Conservation (phyloP, 2,329 filamentous ascomycete species). For the Pyricularia pennisetigena region DNA sequence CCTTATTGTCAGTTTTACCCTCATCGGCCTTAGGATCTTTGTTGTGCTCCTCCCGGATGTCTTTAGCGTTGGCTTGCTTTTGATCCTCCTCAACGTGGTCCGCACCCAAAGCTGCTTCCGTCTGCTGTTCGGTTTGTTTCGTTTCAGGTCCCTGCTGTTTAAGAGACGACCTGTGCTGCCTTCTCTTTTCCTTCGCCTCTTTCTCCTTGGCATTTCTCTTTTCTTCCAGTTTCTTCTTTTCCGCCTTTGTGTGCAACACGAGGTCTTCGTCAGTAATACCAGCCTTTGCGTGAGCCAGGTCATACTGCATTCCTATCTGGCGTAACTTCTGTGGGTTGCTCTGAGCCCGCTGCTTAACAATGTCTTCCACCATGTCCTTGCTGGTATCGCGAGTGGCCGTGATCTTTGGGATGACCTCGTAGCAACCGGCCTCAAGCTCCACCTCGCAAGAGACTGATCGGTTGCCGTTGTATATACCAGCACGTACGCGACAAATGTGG, state of each 20-base stretch:
- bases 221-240: constrained; percentile 4
- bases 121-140: constrained; percentile 16
- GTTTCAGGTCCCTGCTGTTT: constrained; percentile 12
- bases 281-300: constrained; percentile 41
- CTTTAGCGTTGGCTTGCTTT: constrained; percentile 9
- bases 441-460: constrained; percentile 64
- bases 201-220: constrained; percentile 12
- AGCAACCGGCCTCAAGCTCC: constrained; percentile 57
- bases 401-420: constrained; percentile 61
- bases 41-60: constrained; percentile 7
- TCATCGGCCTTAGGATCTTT: constrained; percentile 9
- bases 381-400: constrained; percentile 38
- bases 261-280: constrained; percentile 9
- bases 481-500: constrained; percentile 22
- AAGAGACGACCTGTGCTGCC: constrained; percentile 7
- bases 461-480: constrained; percentile 31
- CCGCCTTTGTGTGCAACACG: constrained; percentile 3
- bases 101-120: constrained; percentile 15
- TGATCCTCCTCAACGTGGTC: constrained; percentile 8
- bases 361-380: constrained; percentile 43
- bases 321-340: constrained; percentile 53
- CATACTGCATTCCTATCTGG: constrained; percentile 47
- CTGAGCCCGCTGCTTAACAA: constrained; percentile 37
- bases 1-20: constrained; percentile 3
- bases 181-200: constrained; percentile 17